Evolutionary conservation across 2,329 filamentous ascomycete species (phyloP).

Genomic region (Clonostachys chloroleuca): DNA sequence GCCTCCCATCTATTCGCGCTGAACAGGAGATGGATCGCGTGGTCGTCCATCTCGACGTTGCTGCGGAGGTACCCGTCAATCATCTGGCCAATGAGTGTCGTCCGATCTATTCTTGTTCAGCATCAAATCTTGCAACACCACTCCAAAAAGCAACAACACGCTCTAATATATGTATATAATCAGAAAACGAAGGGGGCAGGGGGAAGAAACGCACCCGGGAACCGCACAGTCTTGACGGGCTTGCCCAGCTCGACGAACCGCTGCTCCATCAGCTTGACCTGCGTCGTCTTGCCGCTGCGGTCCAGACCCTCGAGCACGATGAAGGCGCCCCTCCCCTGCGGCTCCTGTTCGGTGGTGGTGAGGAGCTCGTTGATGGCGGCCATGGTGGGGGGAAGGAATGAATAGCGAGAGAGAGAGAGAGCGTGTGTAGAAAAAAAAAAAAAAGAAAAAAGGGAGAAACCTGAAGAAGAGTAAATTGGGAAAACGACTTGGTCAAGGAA

Average conservation of each 20-base stretch:
- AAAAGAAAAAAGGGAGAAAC: too few species aligned
- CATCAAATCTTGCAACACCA: too few species aligned
- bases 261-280: slow-evolving; percentile 67
- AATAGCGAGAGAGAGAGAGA: too few species aligned
- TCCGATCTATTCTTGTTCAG: slow-evolving; percentile 54
- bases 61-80: slow-evolving; percentile 80
- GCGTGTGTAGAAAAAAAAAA: too few species aligned
- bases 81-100: slow-evolving; percentile 80
- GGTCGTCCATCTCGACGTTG: slow-evolving; percentile 71
- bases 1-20: slow-evolving; percentile 88
- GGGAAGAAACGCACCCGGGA: slow-evolving; percentile 38
- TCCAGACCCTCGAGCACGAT: slow-evolving; percentile 87
- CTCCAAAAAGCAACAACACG: background rate
- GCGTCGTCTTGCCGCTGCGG: slow-evolving; percentile 87
- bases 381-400: too few species aligned
- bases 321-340: slow-evolving; percentile 52
- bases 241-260: slow-evolving; percentile 42
- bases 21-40: slow-evolving; percentile 86
- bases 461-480: too few species aligned
- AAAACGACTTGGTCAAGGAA: too few species aligned
- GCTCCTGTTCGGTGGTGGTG: too few species aligned
- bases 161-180: background rate
- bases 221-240: slow-evolving; percentile 49
- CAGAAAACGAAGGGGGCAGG: background rate
- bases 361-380: too few species aligned